Evolutionary conservation across 306 rosid species (phyloP).

Genomic region (Ochetophila trinervis): DNA sequence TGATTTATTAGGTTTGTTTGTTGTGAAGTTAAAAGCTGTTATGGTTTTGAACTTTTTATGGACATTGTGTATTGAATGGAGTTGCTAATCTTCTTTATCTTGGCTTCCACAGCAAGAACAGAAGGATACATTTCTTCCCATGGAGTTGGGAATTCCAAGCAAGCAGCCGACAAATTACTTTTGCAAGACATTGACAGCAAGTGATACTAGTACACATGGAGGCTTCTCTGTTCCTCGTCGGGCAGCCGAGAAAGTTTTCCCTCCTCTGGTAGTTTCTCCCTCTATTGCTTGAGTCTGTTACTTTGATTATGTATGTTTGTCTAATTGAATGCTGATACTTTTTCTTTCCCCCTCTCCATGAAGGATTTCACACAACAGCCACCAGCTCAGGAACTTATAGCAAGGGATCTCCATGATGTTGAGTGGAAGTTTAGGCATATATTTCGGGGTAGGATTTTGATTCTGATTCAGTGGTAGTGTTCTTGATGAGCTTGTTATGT

Average conservation of each 20-base stretch:
- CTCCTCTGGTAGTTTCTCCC: conserved; percentile 54
- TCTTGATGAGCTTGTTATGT: background rate
- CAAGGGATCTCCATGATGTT: conserved; percentile 82
- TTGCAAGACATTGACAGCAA: conserved; percentile 87
- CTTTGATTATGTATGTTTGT: conserved; percentile 16
- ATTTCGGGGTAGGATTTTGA: conserved; percentile 55
- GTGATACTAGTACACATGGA: conserved; percentile 91
- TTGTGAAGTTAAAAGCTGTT: background rate
- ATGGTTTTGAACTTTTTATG: background rate
- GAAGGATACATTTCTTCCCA: conserved; percentile 87
- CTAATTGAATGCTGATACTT: conserved; percentile 21
- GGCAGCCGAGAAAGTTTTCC: conserved; percentile 90
- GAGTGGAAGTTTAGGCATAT: conserved; percentile 91
- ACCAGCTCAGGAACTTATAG: conserved; percentile 84
- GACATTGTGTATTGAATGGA: background rate
- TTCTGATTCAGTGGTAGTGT: background rate
- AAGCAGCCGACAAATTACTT: conserved; percentile 85
- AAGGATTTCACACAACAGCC: conserved; percentile 85
- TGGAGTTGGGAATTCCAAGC: conserved; percentile 81
- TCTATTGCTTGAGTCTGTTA: background rate
- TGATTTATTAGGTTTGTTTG: conserved; percentile 13
- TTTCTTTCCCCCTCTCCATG: conserved; percentile 10
- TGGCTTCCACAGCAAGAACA: conserved; percentile 62
- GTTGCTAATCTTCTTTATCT: background rate
- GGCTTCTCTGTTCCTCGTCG: conserved; percentile 96